Evolutionary conservation across 768 basidiomycete species (phyloP).

Genomic region (Hypholoma sublateritium): DNA sequence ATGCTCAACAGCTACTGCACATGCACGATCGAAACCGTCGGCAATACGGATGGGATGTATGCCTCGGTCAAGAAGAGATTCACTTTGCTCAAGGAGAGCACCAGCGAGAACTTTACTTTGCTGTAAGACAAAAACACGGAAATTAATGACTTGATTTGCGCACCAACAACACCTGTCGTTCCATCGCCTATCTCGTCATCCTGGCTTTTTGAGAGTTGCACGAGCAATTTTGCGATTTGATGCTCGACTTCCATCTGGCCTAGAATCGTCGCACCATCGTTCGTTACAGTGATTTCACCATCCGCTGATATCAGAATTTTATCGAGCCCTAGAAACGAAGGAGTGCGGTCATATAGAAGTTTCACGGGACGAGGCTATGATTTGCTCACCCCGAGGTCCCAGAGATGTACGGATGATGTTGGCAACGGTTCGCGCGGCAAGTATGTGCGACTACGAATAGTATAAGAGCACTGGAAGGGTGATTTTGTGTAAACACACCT

Average conservation of each 20-base stretch:
- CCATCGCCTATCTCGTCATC: slow-evolving; percentile 99
- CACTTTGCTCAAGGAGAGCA: slow-evolving; percentile 91
- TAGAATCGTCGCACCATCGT: slow-evolving; percentile 98
- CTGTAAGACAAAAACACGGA: slow-evolving; percentile 2
- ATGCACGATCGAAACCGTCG: slow-evolving; percentile 97
- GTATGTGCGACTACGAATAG: slow-evolving; percentile 77
- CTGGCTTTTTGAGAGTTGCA: slow-evolving; percentile 95
- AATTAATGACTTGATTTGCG: slow-evolving; percentile 1
- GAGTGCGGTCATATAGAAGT: not conserved
- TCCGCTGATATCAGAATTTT: slow-evolving; percentile 95
- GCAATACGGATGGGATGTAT: slow-evolving; percentile 99
- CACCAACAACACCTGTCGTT: slow-evolving; percentile 95
- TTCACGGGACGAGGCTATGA: not conserved
- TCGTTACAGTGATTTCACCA: slow-evolving; percentile 98
- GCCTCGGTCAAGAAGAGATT: slow-evolving; percentile 96
- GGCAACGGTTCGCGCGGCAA: slow-evolving; percentile 90
- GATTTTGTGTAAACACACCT: slow-evolving; percentile 45
- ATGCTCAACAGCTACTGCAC: slow-evolving; percentile 84
- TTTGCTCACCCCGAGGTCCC: slow-evolving; percentile 78
- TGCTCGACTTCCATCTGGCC: slow-evolving; percentile 99
- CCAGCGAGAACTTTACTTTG: slow-evolving; percentile 83
- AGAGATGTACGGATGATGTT: slow-evolving; percentile 95
- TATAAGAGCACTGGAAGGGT: slow-evolving; percentile 12
- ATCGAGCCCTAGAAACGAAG: slow-evolving; percentile 67
- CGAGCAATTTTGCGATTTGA: slow-evolving; percentile 96